Conservation (phyloP, 106 monocot genomes). For the Phalaenopsis aphrodite region DNA sequence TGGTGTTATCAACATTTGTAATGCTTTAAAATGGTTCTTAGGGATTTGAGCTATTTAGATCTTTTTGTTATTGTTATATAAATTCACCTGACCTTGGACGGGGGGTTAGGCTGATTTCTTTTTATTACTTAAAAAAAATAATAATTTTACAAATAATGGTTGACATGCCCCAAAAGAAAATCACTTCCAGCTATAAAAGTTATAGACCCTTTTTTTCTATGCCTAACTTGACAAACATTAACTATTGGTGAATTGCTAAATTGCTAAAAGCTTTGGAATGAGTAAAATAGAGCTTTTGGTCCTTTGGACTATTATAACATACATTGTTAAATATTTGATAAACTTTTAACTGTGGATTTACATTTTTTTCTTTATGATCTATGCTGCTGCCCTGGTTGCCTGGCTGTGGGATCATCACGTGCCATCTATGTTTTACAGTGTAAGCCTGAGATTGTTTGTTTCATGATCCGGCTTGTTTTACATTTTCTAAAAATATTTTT, state of each 20-base stretch:
- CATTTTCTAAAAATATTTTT: constrained; percentile 1
- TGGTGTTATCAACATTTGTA: neutral
- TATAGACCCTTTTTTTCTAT: too few species aligned
- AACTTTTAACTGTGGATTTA: neutral
- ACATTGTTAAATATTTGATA: neutral
- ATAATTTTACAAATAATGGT: too few species aligned
- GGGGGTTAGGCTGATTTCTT: neutral
- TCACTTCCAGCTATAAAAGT: too few species aligned
- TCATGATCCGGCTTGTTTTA: constrained; percentile 1
- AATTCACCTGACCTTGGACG: neutral
- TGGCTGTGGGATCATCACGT: constrained; percentile 4
- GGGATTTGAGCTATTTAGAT: neutral
- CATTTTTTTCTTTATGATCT: neutral
- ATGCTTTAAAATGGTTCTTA: neutral
- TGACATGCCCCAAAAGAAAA: too few species aligned
- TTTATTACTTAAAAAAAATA: neutral
- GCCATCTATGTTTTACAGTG: constrained; percentile 1
- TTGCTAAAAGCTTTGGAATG: neutral
- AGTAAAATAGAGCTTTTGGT: neutral
- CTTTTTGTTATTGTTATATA: neutral
- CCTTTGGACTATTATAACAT: neutral
- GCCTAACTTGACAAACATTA: neutral
- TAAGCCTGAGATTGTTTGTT: neutral
- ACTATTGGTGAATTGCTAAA: neutral
- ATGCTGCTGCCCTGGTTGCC: neutral